A percentile compares a stretch with the other conserved stretches of the same genome.
Conservation (phyloP, 176 grass and related monocot species). For the Neostapfia colusana region DNA sequence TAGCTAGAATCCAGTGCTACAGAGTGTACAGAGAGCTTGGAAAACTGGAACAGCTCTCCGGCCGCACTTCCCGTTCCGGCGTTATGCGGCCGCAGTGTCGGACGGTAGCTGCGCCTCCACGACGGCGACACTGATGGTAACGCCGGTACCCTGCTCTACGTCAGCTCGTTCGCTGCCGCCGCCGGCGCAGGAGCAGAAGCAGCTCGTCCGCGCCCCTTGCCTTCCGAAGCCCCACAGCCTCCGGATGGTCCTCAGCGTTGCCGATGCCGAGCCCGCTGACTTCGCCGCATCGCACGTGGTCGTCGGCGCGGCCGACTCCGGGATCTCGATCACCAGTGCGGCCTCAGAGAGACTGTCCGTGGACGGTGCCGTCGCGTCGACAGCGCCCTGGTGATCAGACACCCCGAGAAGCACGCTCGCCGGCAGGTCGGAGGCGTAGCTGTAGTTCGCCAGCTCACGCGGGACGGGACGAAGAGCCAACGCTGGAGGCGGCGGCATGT, state of each 20-base stretch:
- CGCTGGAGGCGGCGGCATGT: background rate
- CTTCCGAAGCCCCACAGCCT: slow-evolving; percentile 46
- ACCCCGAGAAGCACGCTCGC: slow-evolving; percentile 44
- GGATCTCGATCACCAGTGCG: slow-evolving; percentile 62
- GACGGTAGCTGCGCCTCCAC: background rate
- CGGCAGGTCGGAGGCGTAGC: slow-evolving; percentile 38
- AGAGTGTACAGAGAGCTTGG: background rate
- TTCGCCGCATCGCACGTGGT: slow-evolving; percentile 17
- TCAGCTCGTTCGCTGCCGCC: background rate
- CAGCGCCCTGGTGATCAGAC: background rate
- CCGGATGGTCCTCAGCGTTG: slow-evolving; percentile 27
- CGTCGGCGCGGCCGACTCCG: slow-evolving; percentile 35
- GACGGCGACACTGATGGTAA: background rate
- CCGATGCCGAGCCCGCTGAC: slow-evolving; percentile 19
- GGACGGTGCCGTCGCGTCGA: background rate
- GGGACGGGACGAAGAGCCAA: slow-evolving; percentile 7
- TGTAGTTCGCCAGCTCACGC: slow-evolving; percentile 47
- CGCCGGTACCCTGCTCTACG: background rate
- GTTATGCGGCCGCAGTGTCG: background rate
- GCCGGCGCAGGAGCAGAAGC: background rate
- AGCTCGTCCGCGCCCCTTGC: slow-evolving; percentile 11
- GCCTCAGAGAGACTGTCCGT: background rate
- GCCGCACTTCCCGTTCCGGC: background rate
- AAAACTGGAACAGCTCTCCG: background rate
- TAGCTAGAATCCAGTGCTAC: background rate